Base-by-base conservation (phyloP, 1,284 basidiomycete genomes). In the Pseudozyma hubeiensis region DNA sequence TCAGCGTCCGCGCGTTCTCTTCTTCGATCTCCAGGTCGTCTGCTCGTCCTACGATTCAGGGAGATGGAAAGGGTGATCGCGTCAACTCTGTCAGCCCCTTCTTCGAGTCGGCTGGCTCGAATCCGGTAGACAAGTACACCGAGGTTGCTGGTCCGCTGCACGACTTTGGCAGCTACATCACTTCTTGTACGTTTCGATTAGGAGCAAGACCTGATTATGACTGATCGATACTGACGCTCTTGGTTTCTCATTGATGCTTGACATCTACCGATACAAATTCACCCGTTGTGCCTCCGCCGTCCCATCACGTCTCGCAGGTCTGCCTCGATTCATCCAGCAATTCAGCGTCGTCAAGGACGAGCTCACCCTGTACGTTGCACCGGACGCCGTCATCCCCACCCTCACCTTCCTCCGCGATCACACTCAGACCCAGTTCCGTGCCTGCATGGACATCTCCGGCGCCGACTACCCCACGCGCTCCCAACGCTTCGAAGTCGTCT, bases 361-460 rank as follows among this genome's bases (percentile, higher is more conserved):
- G 85, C 88, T 99, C 67, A 92, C 93, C 13, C 89, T 99, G 72
- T 93, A 96, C 86, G 88, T 92, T 83, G 88, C 91, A 0, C 97
- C 97, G 6, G 88, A 90, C 24, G 92, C 89, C 59, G 87, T 99
- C 79, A 85, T 95, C 55, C 94, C 93, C 33, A 90, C 93, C 53
- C 88, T 99, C 77, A 92, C 90, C 17, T 99, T 99, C 88, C 88
- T 99, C 67, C 91, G 95, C 71, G 96, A 99, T 87, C 97, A 99
- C 86, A 90, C 92, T 4, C 93, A 96, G 85, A 94, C 93, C 81
- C 95, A 97, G 84, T 99, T 93, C 89, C 97, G 97, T 87, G 87
- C 88, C 59, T 88, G 92, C 71, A 92, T 97, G 89, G 96, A 99
- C 85, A 92, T 99, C 82, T 93, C 91, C 65, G 97, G 93, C 44